Conservation (phyloP, 1,284 basidiomycete genomes). For the Pyrrhoderma noxium region DNA sequence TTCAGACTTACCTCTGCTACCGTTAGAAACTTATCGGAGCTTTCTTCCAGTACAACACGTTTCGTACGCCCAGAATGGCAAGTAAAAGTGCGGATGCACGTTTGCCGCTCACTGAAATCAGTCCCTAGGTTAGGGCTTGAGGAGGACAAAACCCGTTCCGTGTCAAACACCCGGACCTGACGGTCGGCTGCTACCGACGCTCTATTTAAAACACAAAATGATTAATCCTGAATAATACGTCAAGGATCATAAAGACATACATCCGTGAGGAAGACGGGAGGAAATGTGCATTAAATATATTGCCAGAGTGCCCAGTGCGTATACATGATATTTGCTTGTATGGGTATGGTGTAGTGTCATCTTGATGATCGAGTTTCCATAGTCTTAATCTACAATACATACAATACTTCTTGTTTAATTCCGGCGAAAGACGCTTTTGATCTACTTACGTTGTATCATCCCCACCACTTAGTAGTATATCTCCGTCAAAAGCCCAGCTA, state of each 20-base stretch:
- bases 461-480: slow-evolving; percentile 68
- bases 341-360: slow-evolving; percentile 40
- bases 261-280: slow-evolving; percentile 67
- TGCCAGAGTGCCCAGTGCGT: slow-evolving; percentile 73
- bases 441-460: slow-evolving; percentile 72
- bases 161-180: slow-evolving; percentile 78
- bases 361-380: slow-evolving; percentile 49
- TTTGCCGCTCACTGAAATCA: slow-evolving; percentile 37
- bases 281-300: slow-evolving; percentile 86
- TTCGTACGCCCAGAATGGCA: slow-evolving; percentile 74
- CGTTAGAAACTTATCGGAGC: slow-evolving; percentile 77
- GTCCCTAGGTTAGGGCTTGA: slow-evolving; percentile 30
- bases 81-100: slow-evolving; percentile 46
- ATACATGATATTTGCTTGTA: slow-evolving; percentile 59
- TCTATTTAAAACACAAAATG: slow-evolving; percentile 35
- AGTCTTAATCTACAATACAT: slow-evolving; percentile 48
- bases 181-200: slow-evolving; percentile 75
- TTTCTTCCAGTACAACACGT: slow-evolving; percentile 76
- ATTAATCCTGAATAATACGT: no score
- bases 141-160: slow-evolving; percentile 41
- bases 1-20: slow-evolving; percentile 75
- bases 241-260: slow-evolving; percentile 35
- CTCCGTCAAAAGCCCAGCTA: slow-evolving; percentile 74
- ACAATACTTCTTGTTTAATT: not conserved
- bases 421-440: slow-evolving; percentile 23